Conservation (phyloP, 1,139 yeast species). For the Kodamaea fungicola region DNA sequence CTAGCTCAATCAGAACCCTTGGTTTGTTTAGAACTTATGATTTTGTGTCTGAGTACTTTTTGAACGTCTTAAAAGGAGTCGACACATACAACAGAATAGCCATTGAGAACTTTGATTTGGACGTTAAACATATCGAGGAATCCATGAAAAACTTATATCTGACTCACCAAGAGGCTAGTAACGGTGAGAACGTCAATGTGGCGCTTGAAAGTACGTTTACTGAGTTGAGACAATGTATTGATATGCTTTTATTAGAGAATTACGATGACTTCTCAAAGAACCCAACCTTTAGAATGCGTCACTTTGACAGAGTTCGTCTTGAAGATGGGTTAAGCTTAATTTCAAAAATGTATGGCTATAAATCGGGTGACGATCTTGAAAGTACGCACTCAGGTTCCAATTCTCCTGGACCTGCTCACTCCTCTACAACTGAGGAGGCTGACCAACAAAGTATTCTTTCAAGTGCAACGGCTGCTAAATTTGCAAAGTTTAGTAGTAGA, state of each 20-base stretch:
- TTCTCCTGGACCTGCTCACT: constrained; percentile 1
- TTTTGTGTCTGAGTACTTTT: constrained; percentile 70
- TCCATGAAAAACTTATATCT: constrained; percentile 34
- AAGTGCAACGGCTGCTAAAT: constrained; percentile 33
- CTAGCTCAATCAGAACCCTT: constrained; percentile 71
- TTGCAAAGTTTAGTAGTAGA: constrained; percentile 41
- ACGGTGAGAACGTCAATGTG: constrained; percentile 27
- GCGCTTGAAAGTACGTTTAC: constrained; percentile 45
- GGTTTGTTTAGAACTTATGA: constrained; percentile 86
- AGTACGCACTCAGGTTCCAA: neutral
- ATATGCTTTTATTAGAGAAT: constrained; percentile 36
- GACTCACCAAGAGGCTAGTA: constrained; percentile 16
- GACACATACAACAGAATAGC: constrained; percentile 34
- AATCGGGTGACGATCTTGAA: constrained; percentile 1
- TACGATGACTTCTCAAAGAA: constrained; percentile 40
- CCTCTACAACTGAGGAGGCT: constrained; percentile 14
- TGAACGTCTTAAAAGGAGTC: constrained; percentile 55
- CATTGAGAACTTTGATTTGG: constrained; percentile 43
- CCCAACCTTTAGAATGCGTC: constrained; percentile 38
- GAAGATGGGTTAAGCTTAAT: constrained; percentile 41
- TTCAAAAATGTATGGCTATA: constrained; percentile 29
- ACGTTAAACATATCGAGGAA: constrained; percentile 38
- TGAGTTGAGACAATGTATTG: constrained; percentile 44
- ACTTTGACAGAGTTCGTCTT: constrained; percentile 38
- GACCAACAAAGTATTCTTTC: constrained; percentile 26